Evolutionary conservation across 768 basidiomycete species (phyloP), one percentile per base, ranked within the genome.

Genomic region (Macrolepiota fuliginosa): DNA sequence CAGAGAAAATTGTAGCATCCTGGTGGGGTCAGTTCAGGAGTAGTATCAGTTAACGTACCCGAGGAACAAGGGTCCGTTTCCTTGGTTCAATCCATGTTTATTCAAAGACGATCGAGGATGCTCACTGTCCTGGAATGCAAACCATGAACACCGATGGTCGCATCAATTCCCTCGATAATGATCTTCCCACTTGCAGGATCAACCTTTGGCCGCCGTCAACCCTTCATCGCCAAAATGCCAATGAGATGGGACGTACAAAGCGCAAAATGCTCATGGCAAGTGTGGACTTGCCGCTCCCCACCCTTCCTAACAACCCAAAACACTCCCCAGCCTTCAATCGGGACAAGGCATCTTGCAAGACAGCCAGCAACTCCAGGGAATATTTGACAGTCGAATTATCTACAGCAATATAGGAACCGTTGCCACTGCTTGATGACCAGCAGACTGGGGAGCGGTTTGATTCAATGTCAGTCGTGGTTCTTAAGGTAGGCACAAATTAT

Each of bases 131-230:
- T 83, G 0, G 89, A 88, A 17, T 90, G 81, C 63, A 96, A 69
- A 70, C 94, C 94, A 67, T 93, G 85, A n/a, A 95, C 74, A 12
- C 94, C 93, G 58, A 97, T 94, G 3, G 77, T 87, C 1, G 88
- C 92, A 68, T 96, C 93, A 62, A 96, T 88, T 4, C 93, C 94
- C 64, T 95, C 94, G n/a, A 96, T 86, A 49, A n/a, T n/a, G n/a
- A n/a, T n/a, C n/a, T n/a, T n/a, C n/a, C n/a, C n/a, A n/a, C n/a
- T n/a, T n/a, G n/a, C 75, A 0, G 94, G 92, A 69, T 96, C 94
- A 17, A 88, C 84, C 86, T 88, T 61, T 27, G 50, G 29, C n/a
- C 58, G 25, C 50, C 29, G 11, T 64, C 54, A 62, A 52, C 51
- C 32, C 42, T 29, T n/a, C n/a, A 46, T 24, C 11, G 25, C 45